phyloP scores from a whole-genome alignment of 805 yeast genomes.

The Ascoidea rubescens region DNA sequence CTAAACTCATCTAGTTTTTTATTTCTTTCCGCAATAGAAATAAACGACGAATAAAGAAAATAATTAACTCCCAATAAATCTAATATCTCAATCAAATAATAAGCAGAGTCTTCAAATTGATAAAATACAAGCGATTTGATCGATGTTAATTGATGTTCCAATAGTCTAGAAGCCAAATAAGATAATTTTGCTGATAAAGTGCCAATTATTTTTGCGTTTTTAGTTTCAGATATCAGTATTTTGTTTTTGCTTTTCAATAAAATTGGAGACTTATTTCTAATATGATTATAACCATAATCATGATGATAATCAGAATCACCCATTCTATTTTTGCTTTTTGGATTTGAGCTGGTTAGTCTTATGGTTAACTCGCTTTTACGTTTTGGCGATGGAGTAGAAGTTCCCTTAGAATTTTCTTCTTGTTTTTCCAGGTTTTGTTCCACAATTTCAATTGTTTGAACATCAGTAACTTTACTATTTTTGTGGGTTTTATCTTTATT shows the following conservation, averaged over 20 bases:
- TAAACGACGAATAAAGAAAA: slow-evolving; percentile 49
- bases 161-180: slow-evolving; percentile 37
- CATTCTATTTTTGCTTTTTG: too few relatives aligned
- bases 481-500: slow-evolving; percentile 18
- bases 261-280: too few relatives aligned
- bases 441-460: slow-evolving; percentile 18
- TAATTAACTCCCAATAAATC: slow-evolving; percentile 49
- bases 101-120: slow-evolving; percentile 62
- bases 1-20: slow-evolving; percentile 38
- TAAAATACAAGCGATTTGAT: slow-evolving; percentile 50
- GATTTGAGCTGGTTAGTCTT: neutral
- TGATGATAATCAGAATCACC: too few relatives aligned
- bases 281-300: too few relatives aligned
- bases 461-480: slow-evolving; percentile 24
- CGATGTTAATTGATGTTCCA: slow-evolving; percentile 33
- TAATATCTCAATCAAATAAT: slow-evolving; percentile 47
- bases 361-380: neutral
- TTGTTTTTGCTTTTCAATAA: too few relatives aligned
- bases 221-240: neutral
- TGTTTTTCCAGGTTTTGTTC: neutral
- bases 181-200: slow-evolving; percentile 53
- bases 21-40: slow-evolving; percentile 35
- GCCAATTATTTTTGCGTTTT: slow-evolving; percentile 35
- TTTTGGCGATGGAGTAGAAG: neutral
- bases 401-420: neutral